phyloP scores from a whole-genome alignment of 768 basidiomycete species.

The Boletus reticuloceps region DNA sequence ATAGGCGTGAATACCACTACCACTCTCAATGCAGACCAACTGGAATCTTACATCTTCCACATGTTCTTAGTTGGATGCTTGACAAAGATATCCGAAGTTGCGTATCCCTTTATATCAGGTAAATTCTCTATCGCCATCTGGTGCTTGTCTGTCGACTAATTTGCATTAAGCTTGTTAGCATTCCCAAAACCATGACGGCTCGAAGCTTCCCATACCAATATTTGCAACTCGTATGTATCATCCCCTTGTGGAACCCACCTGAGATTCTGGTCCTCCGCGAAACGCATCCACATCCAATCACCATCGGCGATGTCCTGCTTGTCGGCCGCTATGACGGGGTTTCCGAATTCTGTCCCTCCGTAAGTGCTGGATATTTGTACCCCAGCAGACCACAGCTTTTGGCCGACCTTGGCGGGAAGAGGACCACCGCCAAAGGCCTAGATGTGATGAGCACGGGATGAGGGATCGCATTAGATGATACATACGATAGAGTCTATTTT shows the following conservation, averaged over 20 bases:
- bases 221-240: conserved; percentile 34
- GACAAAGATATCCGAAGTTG: conserved; percentile 42
- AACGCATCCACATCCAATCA: conserved; percentile 17
- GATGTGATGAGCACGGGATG: neutral
- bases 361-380: conserved; percentile 11
- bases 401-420: conserved; percentile 8
- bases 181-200: neutral
- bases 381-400: conserved; percentile 11
- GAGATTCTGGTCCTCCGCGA: conserved; percentile 11
- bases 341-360: conserved; percentile 22
- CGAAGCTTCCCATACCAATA: conserved; percentile 24
- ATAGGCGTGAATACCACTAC: too few species aligned
- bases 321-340: neutral
- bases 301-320: conserved; percentile 10
- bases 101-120: conserved; percentile 33
- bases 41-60: conserved; percentile 12
- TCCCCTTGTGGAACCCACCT: conserved; percentile 32
- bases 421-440: conserved; percentile 15
- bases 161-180: neutral
- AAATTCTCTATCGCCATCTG: conserved; percentile 28
- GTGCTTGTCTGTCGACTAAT: neutral
- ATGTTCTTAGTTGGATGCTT: conserved; percentile 41
- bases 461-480: neutral
- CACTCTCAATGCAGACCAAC: neutral
- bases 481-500: neutral